Percentiles rank a stretch among this genome's conserved stretches.
Evolutionary conservation across 768 basidiomycete genomes (phyloP).

Genomic region (Punctularia strigosozonata): DNA sequence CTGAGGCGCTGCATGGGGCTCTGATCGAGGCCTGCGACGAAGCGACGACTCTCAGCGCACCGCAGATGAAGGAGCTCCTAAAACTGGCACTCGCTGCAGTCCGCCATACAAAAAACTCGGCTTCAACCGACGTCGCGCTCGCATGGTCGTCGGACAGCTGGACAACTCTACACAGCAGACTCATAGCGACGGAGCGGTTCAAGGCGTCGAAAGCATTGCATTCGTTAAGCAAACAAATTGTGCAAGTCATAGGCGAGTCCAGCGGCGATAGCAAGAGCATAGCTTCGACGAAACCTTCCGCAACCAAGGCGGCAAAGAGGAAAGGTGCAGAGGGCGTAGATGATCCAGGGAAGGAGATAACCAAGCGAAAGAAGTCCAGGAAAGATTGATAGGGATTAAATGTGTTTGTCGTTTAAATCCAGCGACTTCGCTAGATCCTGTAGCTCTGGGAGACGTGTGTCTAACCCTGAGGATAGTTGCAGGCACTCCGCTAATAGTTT

Average conservation of each 20-base stretch:
- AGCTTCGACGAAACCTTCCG: slow-evolving; percentile 3
- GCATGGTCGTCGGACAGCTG: slow-evolving; percentile 57
- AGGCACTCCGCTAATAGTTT: too few relatives aligned
- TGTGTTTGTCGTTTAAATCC: too few relatives aligned
- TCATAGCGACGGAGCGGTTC: slow-evolving; percentile 47
- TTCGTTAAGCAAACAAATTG: slow-evolving; percentile 56
- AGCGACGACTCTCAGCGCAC: slow-evolving; percentile 33
- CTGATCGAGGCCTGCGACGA: slow-evolving; percentile 38
- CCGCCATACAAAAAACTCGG: slow-evolving; percentile 44
- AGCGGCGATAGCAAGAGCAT: slow-evolving; percentile 1
- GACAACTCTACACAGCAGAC: slow-evolving; percentile 30
- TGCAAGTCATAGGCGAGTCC: slow-evolving; percentile 8
- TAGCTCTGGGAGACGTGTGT: too few relatives aligned
- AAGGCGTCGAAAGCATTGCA: slow-evolving; percentile 49
- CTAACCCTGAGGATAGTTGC: too few relatives aligned
- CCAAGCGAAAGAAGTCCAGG: slow-evolving; percentile 20
- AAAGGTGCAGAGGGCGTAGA: slow-evolving; percentile 12
- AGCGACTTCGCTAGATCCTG: too few relatives aligned
- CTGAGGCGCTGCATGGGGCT: slow-evolving; percentile 40
- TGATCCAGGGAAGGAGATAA: slow-evolving; percentile 9
- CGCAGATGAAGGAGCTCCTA: slow-evolving; percentile 70
- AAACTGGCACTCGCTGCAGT: slow-evolving; percentile 55
- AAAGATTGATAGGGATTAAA: too few relatives aligned
- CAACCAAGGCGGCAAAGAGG: slow-evolving; percentile 12
- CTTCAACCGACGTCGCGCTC: slow-evolving; percentile 17